Percentiles rank a stretch among this genome's conserved stretches.
Conservation (phyloP, 768 basidiomycete genomes). For the Rubroboletus satanas region DNA sequence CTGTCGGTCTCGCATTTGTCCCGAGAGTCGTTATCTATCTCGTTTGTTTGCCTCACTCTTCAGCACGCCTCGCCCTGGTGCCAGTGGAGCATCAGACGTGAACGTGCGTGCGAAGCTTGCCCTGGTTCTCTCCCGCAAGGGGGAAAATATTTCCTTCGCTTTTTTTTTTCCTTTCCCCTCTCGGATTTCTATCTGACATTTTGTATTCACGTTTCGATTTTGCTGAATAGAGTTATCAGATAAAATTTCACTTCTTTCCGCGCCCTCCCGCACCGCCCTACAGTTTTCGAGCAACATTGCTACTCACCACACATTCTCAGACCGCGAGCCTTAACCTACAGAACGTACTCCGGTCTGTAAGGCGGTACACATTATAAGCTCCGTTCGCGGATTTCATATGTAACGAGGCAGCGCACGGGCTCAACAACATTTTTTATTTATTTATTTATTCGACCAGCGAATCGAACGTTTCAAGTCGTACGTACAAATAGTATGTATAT, state of each 20-base stretch:
- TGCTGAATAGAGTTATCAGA: slow-evolving; percentile 4
- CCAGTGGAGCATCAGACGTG: slow-evolving; percentile 18
- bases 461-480: slow-evolving; percentile 1
- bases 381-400: neutral
- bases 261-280: neutral
- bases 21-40: neutral
- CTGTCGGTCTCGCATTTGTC: neutral
- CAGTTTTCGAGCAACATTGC: neutral
- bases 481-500: neutral
- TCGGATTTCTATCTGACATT: slow-evolving; percentile 7
- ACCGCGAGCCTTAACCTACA: neutral
- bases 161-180: slow-evolving; percentile 3
- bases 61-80: slow-evolving; percentile 17
- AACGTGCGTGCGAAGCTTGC: slow-evolving; percentile 28
- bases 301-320: neutral
- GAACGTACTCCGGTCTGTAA: neutral
- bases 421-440: neutral
- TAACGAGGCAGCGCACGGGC: neutral
- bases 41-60: neutral
- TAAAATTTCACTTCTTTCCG: slow-evolving; percentile 2
- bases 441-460: neutral
- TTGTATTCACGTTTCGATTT: neutral
- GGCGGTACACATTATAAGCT: neutral
- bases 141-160: slow-evolving; percentile 6
- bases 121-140: slow-evolving; percentile 11